Evolutionary conservation across 306 rosid genomes (phyloP), one percentile per base, ranked within the genome.

Genomic region (Cucumis melo): DNA sequence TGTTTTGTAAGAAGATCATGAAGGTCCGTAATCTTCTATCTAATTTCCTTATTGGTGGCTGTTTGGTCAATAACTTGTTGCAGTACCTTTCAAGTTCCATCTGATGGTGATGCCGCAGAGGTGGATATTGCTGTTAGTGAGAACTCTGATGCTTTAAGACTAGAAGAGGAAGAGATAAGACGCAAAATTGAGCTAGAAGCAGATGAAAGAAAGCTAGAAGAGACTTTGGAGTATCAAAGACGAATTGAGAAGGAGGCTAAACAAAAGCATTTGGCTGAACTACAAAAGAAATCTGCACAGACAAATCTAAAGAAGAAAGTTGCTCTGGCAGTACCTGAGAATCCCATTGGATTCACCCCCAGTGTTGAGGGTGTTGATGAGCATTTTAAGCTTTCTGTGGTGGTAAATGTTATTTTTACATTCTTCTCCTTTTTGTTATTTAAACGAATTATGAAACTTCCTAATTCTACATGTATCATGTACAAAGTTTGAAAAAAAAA

Each of bases 141-240:
- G 74, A 84, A 79, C 72, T 88, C 74, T 78, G 81, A 79, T 77
- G 87, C 90, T 79, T 81, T 87, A 80, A 89, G 86, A 81, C 96
- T 80, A 71, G 86, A 74, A 67, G 96, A 95, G 29, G 98, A 87
- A 83, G 98, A 92, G 78, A 79, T 83, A 80, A 90, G 91, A 82
- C 90, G 85, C 48, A 88, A 87, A 85, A 85, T 83, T 82, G 96
- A 92, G 84, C 87, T 92, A 54, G 96, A 95, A 87, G 97, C 80
- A 79, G 98, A 92, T 80, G 99, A 92, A 83, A 92, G 91, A 85
- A 92, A 83, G 85, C 96, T 95, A 75, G 96, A 92, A 87, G 98
- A 92, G 83, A 88, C 97, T 63, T 86, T 95, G 87, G 96, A 95
- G 83, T 89, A 83, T 80, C 99, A 95, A 73, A 87, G 97, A 57